A percentile compares a stretch with the other conserved stretches of the same genome.
These are phyloP conservation scores for Starmerella asiatica DNA, from an alignment of 805 yeast species.

Conservation along the genomic window DNA sequence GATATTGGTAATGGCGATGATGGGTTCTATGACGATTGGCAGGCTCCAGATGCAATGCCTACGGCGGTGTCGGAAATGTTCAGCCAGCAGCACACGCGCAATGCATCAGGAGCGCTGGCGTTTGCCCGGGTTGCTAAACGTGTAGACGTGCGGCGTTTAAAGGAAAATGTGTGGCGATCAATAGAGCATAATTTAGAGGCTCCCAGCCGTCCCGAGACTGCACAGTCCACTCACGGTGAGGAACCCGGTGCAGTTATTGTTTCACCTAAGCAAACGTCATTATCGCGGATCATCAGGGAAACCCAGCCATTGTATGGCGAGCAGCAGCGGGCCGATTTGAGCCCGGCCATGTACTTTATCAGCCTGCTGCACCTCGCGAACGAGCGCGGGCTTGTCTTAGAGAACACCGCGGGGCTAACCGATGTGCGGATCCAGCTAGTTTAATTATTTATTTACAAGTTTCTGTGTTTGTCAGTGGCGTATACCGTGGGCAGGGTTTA, in stretches of 20 bases:
- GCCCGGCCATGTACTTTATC: conserved; percentile 76
- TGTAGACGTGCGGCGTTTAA: conserved; percentile 60
- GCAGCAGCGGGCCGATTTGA: conserved; percentile 49
- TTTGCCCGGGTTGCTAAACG: conserved; percentile 64
- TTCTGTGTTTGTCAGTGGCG: too few relatives aligned
- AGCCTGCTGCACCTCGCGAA: conserved; percentile 76
- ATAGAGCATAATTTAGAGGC: conserved; percentile 23
- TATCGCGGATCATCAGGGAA: conserved; percentile 38
- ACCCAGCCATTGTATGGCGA: conserved; percentile 41
- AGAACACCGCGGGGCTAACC: conserved; percentile 32
- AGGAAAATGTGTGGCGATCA: conserved; percentile 62
- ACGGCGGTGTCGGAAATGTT: conserved; percentile 16
- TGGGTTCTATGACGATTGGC: conserved; percentile 11
- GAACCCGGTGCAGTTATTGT: neutral
- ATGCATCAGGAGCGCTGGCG: too few relatives aligned
- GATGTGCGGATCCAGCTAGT: conserved; percentile 17
- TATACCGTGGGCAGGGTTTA: too few relatives aligned
- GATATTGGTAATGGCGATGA: neutral
- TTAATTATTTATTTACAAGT: neutral
- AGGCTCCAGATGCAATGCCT: neutral
- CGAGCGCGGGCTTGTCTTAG: conserved; percentile 58
- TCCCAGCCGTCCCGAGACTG: neutral
- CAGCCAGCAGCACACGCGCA: conserved; percentile 6
- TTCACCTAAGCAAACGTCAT: conserved; percentile 17
- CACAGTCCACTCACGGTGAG: neutral